Evolutionary conservation across 2,329 filamentous ascomycete species (phyloP), one percentile per base, ranked within the genome.

Genomic region (Penicillium sp.): DNA sequence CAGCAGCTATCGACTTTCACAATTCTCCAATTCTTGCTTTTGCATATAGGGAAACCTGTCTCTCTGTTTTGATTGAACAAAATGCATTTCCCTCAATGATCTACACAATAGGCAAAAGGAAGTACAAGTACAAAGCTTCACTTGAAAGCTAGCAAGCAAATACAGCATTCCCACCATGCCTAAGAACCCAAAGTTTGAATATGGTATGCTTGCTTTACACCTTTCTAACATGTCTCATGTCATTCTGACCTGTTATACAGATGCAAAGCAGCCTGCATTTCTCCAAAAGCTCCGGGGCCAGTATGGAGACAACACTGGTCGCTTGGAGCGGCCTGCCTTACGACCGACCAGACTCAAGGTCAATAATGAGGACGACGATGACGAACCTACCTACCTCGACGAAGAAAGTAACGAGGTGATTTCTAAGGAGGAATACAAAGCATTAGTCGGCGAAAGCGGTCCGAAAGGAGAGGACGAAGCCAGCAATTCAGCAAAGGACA

Each of bases 371-470:
- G 74, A 70, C 32, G 73, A 75, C 16, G 72, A 75, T 41, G 75
- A 78, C 40, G 74, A 66, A 10, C 75, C 75, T 38, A 75, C 73
- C 40, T 78, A 77, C 52, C 68, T 78, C 42, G 70, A 76, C 31
- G 75, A 76, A 61, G 70, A 72, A 31, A 76, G 72, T 56, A 75
- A 77, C 45, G 73, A 76, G 53, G 68, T 73, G 27, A 70, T 77
- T 39, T 72, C 75, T 16, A 77, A 76, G 57, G 73, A 75, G 53
- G 70, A 77, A 51, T 77, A 76, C 49, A 67, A 74, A 45, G 67
- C 68, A n/a, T 57, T 54, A 50, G 60, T 77, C 9, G 62, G 64
- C n/a, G 69, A 62, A 2, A 65, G 65, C 12, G 46, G 60, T 3
- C 46, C 57, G 13, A 59, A 49, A 27, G 39, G 41, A 42, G 53